These are phyloP conservation scores for Monascus ruber DNA, from an alignment of 2,329 filamentous ascomycete species.

Conservation along the genomic window DNA sequence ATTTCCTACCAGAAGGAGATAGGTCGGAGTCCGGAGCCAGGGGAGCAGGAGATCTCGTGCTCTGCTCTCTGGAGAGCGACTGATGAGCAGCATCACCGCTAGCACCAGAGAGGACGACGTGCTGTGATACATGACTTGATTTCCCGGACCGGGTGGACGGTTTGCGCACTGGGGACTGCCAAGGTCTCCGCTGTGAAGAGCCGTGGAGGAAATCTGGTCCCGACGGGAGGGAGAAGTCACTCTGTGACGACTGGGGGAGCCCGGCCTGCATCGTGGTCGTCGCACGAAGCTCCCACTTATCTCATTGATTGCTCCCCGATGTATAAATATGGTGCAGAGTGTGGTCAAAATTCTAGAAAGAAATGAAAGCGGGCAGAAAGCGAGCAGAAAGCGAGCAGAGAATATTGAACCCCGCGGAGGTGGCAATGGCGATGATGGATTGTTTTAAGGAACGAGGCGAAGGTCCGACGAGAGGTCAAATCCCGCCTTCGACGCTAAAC, in stretches of 20 bases:
- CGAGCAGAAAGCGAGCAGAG: no score
- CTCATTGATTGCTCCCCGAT: no score
- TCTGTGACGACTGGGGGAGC: constrained; percentile 4
- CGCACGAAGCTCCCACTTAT: constrained; percentile 2
- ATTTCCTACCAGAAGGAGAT: constrained; percentile 23
- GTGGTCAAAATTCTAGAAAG: no score
- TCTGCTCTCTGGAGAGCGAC: constrained; percentile 2
- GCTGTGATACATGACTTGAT: constrained; percentile 4
- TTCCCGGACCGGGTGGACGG: constrained; percentile 10
- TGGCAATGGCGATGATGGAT: no score
- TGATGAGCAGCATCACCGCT: neutral
- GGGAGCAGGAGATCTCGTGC: constrained; percentile 3
- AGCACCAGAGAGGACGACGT: neutral
- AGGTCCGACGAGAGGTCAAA: no score
- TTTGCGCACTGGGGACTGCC: constrained; percentile 12
- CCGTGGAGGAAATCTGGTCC: constrained; percentile 11
- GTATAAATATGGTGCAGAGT: no score
- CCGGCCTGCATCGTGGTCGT: constrained; percentile 6
- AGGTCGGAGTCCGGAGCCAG: constrained; percentile 7
- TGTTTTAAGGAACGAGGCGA: no score
- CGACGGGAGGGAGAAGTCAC: constrained; percentile 13
- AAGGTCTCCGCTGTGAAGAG: constrained; percentile 13
- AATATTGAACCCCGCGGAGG: no score
- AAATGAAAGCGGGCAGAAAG: no score
- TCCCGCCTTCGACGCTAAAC: no score